Evolutionary conservation across 306 rosid species (phyloP), one percentile per base, ranked within the genome.

Genomic region (Lathyrus oleraceus): DNA sequence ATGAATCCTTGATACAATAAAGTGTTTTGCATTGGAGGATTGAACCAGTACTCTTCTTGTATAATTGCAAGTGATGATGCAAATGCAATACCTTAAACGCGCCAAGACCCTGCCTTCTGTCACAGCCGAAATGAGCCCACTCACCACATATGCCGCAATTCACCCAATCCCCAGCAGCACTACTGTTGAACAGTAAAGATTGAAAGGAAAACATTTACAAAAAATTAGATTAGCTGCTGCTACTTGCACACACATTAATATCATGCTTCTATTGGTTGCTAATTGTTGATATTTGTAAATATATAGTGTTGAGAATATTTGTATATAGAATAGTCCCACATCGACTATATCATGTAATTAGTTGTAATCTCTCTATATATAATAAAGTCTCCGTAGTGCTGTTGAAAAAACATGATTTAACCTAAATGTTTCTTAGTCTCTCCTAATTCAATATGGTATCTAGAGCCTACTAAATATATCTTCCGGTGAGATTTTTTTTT

Each of bases 161-260:
- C 69, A 95, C 99, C 99, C 99, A 95, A 73, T 95, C 99, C 75
- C 99, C 99, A 17, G 97, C 95, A 65, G 99, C 99, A n/a, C 99
- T 95, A 95, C 99, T 95, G 96, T 74, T 78, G 60, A 77, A 78
- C 51, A 59, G 67, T 59, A n/a, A 58, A 17, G 27, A 51, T 69
- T 58, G 63, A 69, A 47, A 72, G 73, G 58, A 27, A 61, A 70
- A 53, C 57, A 42, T 66, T 21, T 30, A 61, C 36, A 35, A 17
- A 60, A 47, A 60, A 32, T 40, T 48, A 48, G 16, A 73, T 27
- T 39, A 38, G 65, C 61, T 27, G 36, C 61, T 67, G 49, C 44
- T 67, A 28, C 65, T 58, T 72, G 49, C 13, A 57, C 42, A 36
- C 23, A 59, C 45, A 40, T 51, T 36, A 42, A 27, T 28, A 58